Evolutionary conservation across 163 green algal species (phyloP).

Genomic region (Scenedesmus sp.): DNA sequence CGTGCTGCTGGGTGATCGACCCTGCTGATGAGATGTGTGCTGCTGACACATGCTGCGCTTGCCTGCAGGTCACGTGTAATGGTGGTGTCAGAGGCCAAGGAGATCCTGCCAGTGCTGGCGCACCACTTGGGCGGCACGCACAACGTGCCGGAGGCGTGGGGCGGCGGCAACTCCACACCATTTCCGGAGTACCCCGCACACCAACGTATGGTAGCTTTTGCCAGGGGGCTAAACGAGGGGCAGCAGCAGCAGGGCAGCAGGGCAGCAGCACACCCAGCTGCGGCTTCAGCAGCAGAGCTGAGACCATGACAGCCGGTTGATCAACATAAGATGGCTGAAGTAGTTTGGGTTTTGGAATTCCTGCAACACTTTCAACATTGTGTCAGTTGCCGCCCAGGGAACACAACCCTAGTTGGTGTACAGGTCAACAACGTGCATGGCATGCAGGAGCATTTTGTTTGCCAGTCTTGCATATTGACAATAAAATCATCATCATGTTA

Average conservation of each 20-base stretch:
- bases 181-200: not conserved
- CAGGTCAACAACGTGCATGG: too few species aligned
- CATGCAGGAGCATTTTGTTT: too few species aligned
- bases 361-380: too few species aligned
- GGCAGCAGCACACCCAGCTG: not conserved
- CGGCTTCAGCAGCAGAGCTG: not conserved
- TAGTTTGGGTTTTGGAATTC: too few species aligned
- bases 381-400: too few species aligned
- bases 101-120: not conserved
- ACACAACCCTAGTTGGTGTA: too few species aligned
- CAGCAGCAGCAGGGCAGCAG: not conserved
- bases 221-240: not conserved
- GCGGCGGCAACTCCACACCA: not conserved
- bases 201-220: slow-evolving; percentile 11
- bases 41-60: not conserved
- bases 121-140: slow-evolving; percentile 7
- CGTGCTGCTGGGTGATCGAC: not conserved
- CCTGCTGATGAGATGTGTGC: too few species aligned
- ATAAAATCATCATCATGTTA: too few species aligned
- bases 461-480: too few species aligned
- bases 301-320: not conserved
- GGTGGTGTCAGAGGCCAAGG: slow-evolving; percentile 1
- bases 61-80: not conserved
- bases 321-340: not conserved
- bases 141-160: slow-evolving; percentile 4